These are phyloP conservation scores for Fraxinus floribunda DNA, from an alignment of 305 asterid genomes.

Conservation along the genomic window DNA sequence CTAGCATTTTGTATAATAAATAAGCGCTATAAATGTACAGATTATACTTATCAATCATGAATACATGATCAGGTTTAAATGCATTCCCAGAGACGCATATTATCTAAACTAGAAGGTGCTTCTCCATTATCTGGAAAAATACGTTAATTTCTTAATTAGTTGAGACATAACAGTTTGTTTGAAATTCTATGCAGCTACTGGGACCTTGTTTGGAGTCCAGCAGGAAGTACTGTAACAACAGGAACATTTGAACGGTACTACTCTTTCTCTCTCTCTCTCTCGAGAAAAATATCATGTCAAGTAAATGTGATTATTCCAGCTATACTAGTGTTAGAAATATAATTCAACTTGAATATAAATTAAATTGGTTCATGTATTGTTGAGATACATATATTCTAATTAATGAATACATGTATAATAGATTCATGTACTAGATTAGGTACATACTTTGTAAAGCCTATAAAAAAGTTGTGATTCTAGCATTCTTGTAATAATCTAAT, in stretches of 20 bases:
- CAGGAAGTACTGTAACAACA: constrained; percentile 44
- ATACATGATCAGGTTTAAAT: background rate
- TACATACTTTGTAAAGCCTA: background rate
- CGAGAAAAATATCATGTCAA: background rate
- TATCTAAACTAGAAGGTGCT: background rate
- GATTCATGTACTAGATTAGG: background rate
- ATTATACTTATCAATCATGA: background rate
- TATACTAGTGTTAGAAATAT: background rate
- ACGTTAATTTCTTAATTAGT: background rate
- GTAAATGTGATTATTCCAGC: background rate
- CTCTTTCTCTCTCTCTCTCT: background rate
- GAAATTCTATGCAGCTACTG: constrained; percentile 40
- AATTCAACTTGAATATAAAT: background rate
- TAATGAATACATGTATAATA: background rate
- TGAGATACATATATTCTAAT: background rate
- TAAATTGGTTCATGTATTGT: background rate
- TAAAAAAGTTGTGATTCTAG: background rate
- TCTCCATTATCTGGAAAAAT: background rate
- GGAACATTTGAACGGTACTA: constrained; percentile 46
- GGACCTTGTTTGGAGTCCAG: constrained; percentile 57
- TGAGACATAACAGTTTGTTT: background rate
- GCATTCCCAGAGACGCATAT: background rate
- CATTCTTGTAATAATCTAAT: background rate
- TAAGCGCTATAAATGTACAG: background rate
- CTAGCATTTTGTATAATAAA: background rate